Evolutionary conservation across 2,329 filamentous ascomycete species (phyloP).

Genomic region (Phaeomoniella chlamydospora): DNA sequence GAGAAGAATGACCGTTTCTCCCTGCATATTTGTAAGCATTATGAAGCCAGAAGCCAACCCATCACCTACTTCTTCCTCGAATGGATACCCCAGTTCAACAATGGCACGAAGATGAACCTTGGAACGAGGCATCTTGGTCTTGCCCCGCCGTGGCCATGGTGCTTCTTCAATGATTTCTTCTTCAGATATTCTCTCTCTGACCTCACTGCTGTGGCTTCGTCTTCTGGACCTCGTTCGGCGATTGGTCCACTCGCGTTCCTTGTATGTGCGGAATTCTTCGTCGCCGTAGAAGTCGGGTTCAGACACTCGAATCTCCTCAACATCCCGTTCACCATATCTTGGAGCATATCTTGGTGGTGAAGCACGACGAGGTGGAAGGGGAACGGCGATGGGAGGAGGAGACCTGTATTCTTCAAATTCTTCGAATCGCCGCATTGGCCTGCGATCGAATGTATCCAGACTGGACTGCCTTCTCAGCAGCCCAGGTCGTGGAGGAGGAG

Average conservation of each 20-base stretch:
- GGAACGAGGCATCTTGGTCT: constrained; percentile 72
- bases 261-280: constrained; percentile 53
- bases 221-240: constrained; percentile 26
- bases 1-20: constrained; percentile 65
- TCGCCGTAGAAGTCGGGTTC: constrained; percentile 57
- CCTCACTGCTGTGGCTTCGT: constrained; percentile 20
- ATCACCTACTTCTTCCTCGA: constrained; percentile 60
- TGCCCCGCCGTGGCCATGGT: constrained; percentile 65
- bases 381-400: constrained; percentile 52
- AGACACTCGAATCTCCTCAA: constrained; percentile 53
- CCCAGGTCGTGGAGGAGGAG: constrained; percentile 46
- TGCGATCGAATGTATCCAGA: constrained; percentile 77
- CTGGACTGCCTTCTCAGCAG: constrained; percentile 74
- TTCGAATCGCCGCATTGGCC: constrained; percentile 35
- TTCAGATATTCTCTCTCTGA: constrained; percentile 3
- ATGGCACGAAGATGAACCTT: constrained; percentile 70
- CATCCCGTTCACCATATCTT: constrained; percentile 40
- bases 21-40: constrained; percentile 36
- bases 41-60: background rate
- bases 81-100: constrained; percentile 74
- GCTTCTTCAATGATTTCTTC: constrained; percentile 38
- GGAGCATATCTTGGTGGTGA: constrained; percentile 40
- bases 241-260: constrained; percentile 44
- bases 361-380: constrained; percentile 42
- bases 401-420: constrained; percentile 17